Conservation (phyloP, 768 basidiomycete species). For the Lactarius psammicola region DNA sequence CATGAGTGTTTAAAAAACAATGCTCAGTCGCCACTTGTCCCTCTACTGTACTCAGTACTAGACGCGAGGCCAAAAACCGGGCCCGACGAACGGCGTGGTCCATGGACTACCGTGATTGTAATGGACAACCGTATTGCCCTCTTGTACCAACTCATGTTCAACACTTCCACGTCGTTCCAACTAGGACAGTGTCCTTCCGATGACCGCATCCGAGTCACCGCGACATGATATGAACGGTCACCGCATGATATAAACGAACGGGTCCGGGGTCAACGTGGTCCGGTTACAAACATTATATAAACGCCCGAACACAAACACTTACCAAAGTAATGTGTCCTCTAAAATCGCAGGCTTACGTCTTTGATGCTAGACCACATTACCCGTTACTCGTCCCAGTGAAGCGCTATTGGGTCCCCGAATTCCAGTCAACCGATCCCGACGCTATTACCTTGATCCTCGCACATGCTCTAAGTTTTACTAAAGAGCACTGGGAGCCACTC, state of each 20-base stretch:
- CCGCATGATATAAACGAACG: background rate
- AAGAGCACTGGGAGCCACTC: constrained; percentile 59
- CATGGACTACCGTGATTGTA: too few species aligned
- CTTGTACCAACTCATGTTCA: too few species aligned
- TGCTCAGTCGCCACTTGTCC: too few species aligned
- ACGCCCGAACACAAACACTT: background rate
- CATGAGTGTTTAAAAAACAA: too few species aligned
- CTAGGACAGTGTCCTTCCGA: too few species aligned
- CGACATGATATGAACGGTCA: background rate
- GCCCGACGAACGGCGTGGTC: too few species aligned
- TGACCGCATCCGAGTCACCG: background rate
- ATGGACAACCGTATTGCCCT: too few species aligned
- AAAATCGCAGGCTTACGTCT: constrained; percentile 38
- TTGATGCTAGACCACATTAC: constrained; percentile 54
- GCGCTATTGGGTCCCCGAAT: constrained; percentile 46
- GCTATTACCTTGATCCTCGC: constrained; percentile 50
- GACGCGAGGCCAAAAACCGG: too few species aligned
- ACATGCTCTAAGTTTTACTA: constrained; percentile 56
- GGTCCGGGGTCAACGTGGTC: background rate
- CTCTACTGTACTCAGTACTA: too few species aligned
- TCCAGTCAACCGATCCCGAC: constrained; percentile 37
- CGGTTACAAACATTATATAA: background rate
- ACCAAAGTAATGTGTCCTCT: constrained; percentile 2
- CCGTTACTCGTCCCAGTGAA: constrained; percentile 50
- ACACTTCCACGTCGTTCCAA: too few species aligned